These are phyloP conservation scores for Cytospora mali DNA, from an alignment of 2,329 filamentous ascomycete species.

Conservation along the genomic window DNA sequence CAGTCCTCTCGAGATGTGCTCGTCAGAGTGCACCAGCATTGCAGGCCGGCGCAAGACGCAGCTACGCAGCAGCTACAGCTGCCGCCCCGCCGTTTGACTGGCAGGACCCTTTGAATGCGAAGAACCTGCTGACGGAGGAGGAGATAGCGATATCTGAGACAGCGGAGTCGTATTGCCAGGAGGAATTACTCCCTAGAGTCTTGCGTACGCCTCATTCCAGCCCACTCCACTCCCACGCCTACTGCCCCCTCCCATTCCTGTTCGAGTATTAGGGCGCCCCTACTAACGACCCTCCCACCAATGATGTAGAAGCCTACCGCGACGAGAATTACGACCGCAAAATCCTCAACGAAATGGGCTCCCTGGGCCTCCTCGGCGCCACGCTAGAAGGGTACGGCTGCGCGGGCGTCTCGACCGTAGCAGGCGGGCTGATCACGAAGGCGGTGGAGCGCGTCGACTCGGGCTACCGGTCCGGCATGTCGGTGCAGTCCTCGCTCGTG, in stretches of 20 bases:
- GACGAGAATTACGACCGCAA: slow-evolving; percentile 79
- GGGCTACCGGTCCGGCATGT: slow-evolving; percentile 85
- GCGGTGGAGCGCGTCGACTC: slow-evolving; percentile 86
- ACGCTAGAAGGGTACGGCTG: slow-evolving; percentile 84
- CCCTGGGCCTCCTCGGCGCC: slow-evolving; percentile 77
- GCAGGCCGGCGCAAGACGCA: slow-evolving; percentile 24
- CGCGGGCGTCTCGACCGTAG: slow-evolving; percentile 79
- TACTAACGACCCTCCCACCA: background rate
- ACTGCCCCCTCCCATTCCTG: background rate
- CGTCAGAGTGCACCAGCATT: slow-evolving; percentile 18
- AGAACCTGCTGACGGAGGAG: slow-evolving; percentile 82
- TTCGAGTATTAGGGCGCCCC: background rate
- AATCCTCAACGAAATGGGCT: slow-evolving; percentile 85
- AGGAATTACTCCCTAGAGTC: slow-evolving; percentile 81
- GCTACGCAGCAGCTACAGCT: slow-evolving; percentile 34
- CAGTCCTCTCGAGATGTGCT: slow-evolving; percentile 22
- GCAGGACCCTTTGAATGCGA: slow-evolving; percentile 81
- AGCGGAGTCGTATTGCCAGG: slow-evolving; percentile 92
- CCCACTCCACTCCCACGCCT: background rate
- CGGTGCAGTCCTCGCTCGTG: slow-evolving; percentile 80
- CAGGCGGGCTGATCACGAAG: slow-evolving; percentile 79
- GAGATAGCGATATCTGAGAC: slow-evolving; percentile 89
- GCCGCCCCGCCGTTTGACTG: slow-evolving; percentile 70
- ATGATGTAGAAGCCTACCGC: slow-evolving; percentile 53
- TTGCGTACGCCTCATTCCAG: slow-evolving; percentile 62